phyloP scores from a whole-genome alignment of 1,284 basidiomycete genomes.

The Kwoniella shivajii region DNA sequence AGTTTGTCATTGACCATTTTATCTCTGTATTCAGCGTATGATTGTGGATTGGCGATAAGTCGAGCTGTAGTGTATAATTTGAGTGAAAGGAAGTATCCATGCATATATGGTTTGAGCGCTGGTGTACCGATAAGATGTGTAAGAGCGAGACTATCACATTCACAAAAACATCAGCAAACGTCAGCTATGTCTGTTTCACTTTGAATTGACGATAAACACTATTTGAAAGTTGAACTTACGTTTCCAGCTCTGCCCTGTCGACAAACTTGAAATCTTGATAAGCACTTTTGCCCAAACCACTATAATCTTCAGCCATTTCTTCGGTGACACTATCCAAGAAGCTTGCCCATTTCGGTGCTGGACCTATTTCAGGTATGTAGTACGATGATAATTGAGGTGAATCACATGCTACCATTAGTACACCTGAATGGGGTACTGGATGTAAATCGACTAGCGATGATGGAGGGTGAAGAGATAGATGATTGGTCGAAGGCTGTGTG shows the following conservation, averaged over 20 bases:
- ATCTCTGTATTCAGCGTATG: slow-evolving; percentile 91
- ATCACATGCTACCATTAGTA: slow-evolving; percentile 88
- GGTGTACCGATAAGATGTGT: slow-evolving; percentile 92
- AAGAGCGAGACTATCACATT: slow-evolving; percentile 65
- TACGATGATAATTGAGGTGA: slow-evolving; percentile 88
- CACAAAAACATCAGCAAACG: background rate
- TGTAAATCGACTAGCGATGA: slow-evolving; percentile 86
- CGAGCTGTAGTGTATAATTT: slow-evolving; percentile 95
- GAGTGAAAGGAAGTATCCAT: slow-evolving; percentile 96
- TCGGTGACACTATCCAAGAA: slow-evolving; percentile 99
- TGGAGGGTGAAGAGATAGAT: slow-evolving; percentile 88
- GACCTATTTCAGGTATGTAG: slow-evolving; percentile 94
- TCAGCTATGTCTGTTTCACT: background rate
- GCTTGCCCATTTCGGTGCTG: slow-evolving; percentile 93
- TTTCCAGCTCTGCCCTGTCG: slow-evolving; percentile 80
- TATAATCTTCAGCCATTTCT: slow-evolving; percentile 85
- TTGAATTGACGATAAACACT: too few species aligned
- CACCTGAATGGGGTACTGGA: slow-evolving; percentile 78
- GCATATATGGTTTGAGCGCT: slow-evolving; percentile 98
- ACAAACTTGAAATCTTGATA: slow-evolving; percentile 99
- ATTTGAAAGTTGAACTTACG: slow-evolving; percentile 59
- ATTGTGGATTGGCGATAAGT: slow-evolving; percentile 93
- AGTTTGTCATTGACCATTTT: slow-evolving; percentile 83
- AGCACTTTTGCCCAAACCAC: slow-evolving; percentile 55
- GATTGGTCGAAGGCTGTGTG: slow-evolving; percentile 76